Base-by-base conservation (phyloP, 2,329 filamentous ascomycete species). In the Incumbomyces lentus region DNA sequence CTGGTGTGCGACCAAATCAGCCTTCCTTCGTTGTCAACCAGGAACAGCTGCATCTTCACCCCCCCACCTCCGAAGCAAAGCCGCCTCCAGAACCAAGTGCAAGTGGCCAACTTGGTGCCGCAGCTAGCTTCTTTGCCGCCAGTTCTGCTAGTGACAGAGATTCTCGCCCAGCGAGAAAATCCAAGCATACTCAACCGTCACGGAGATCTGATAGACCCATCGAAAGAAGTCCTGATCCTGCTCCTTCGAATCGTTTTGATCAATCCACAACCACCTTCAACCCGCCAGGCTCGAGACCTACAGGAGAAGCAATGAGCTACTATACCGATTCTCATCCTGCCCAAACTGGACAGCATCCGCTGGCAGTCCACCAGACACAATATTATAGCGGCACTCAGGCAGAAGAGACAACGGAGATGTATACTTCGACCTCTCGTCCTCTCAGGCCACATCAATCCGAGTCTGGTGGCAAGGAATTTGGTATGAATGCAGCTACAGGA, bases 31-130 rank as follows among this genome's bases (percentile, higher is more conserved):
- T 79, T 47, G 68, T 74, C 13, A 71, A 69, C 29, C 68, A 70
- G 35, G 56, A 58, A 43, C 71, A 79, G 50, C 71, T 74, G 19
- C 78, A 79, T 60, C 64, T 81, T 43, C 68, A 73, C 58, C 55
- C 75, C 18, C 72, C 78, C 13, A 71, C 72, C 4, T 61, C 70
- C 1, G 62, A 64, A 7, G 60, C 70, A 22, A 71, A 72, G 38
- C 78, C 77, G 14, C 74, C 71, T 1, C 65, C 70, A n/a, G 78
- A 82, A 56, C 79, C 78, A 3, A 79, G 77, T 44, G 67, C 65
- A 45, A 52, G 68, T 46, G 69, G 69, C 3, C 61, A 57, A 40
- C 50, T 69, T 40, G 75, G 74, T 29, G 67, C 75, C n/a, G 78
- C 78, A 17, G 74, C 76, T 5, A 72, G 74, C 12, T 81, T 77